A percentile compares a stretch with the other conserved stretches of the same genome.
These are phyloP conservation scores for Metrosideros polymorpha DNA, from an alignment of 441 rosid genomes.

Conservation along the genomic window DNA sequence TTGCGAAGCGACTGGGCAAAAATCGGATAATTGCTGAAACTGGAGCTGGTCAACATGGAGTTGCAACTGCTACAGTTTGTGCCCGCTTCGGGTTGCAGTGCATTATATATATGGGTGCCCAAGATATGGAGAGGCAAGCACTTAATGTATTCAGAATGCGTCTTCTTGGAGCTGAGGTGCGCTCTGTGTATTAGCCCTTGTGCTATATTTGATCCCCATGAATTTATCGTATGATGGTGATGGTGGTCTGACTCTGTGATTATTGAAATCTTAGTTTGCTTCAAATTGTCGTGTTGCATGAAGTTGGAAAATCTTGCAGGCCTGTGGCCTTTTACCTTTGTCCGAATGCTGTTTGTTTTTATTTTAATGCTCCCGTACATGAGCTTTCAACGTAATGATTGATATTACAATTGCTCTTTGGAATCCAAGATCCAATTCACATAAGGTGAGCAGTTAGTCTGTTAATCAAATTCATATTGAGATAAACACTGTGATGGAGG, in stretches of 20 bases:
- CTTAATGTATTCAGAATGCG: conserved; percentile 91
- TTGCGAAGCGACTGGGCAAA: conserved; percentile 82
- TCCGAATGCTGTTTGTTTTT: not conserved
- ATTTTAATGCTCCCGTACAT: not conserved
- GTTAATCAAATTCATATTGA: not conserved
- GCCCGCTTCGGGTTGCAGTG: conserved; percentile 84
- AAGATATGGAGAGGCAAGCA: conserved; percentile 89
- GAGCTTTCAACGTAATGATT: not conserved
- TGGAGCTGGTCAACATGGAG: conserved; percentile 98
- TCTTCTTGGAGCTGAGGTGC: conserved; percentile 86
- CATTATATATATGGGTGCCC: conserved; percentile 86
- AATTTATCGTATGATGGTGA: not conserved
- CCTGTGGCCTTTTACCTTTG: not conserved
- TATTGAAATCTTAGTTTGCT: not conserved
- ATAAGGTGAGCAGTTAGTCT: not conserved
- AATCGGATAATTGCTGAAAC: conserved; percentile 83
- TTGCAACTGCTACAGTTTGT: conserved; percentile 93
- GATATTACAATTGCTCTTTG: not conserved
- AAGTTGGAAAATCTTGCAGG: not conserved
- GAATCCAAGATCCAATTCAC: not conserved
- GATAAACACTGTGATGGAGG: not conserved
- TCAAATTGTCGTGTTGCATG: not conserved
- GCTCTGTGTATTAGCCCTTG: not conserved
- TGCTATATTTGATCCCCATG: not conserved
- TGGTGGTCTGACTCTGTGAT: not conserved